phyloP scores from a whole-genome alignment of 208 protist genomes.

The Leishmania martiniquensis region DNA sequence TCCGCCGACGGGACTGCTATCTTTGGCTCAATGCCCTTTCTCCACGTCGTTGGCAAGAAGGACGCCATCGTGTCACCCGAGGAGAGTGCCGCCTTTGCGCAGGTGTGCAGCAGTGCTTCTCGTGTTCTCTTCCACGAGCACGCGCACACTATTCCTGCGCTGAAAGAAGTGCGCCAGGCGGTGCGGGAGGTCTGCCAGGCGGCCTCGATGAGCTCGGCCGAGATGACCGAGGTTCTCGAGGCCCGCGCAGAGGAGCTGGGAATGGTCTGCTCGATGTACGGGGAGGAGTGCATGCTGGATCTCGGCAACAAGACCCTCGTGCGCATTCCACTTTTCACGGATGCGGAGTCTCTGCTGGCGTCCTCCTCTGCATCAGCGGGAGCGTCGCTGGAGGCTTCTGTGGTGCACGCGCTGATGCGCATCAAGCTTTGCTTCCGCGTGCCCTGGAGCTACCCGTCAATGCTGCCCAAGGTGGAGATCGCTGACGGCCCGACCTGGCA shows the following conservation, averaged over 20 bases:
- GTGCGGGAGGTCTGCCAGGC: conserved; percentile 48
- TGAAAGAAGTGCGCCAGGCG: conserved; percentile 41
- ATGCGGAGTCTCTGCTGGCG: conserved; percentile 49
- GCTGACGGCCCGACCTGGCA: conserved; percentile 51
- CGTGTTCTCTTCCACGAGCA: conserved; percentile 76
- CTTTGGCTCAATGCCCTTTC: conserved; percentile 61
- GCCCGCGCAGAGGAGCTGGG: conserved; percentile 67
- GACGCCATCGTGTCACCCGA: conserved; percentile 68
- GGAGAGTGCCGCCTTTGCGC: conserved; percentile 64
- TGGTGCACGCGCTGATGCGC: conserved; percentile 30
- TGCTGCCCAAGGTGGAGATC: conserved; percentile 49
- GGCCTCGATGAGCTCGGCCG: conserved; percentile 21
- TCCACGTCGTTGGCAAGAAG: conserved; percentile 82
- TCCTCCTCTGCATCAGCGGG: conserved; percentile 41
- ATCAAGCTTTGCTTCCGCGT: conserved; percentile 57
- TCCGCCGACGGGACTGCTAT: not conserved
- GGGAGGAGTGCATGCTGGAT: conserved; percentile 44
- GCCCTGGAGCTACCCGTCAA: conserved; percentile 53
- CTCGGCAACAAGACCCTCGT: conserved; percentile 8
- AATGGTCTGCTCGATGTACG: conserved; percentile 82
- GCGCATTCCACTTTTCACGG: conserved; percentile 25
- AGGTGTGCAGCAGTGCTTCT: conserved; percentile 52
- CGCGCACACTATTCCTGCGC: conserved; percentile 79
- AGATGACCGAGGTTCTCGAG: conserved; percentile 27
- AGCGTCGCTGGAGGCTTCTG: conserved; percentile 10